phyloP scores from a whole-genome alignment of 2,329 filamentous ascomycete genomes.

The Hypoxylon sp. region DNA sequence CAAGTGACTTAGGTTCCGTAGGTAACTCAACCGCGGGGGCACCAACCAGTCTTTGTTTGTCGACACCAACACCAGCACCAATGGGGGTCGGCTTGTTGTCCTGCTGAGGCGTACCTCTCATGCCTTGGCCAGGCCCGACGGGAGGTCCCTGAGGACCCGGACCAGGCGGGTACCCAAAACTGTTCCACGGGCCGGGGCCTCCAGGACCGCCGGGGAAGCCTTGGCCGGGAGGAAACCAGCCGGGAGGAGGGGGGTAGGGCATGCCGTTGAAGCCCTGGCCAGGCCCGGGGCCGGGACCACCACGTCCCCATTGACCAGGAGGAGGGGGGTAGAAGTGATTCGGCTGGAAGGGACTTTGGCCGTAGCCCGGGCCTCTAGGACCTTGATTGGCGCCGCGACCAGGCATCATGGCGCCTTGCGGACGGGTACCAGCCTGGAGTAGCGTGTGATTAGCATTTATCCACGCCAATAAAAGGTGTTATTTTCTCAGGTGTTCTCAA shows the following conservation, averaged over 20 bases:
- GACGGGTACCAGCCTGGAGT: constrained; percentile 55
- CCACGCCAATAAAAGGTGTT: background rate
- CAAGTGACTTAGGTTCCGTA: constrained; percentile 65
- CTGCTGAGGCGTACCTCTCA: constrained; percentile 52
- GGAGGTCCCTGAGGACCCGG: constrained; percentile 60
- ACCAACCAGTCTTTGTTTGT: constrained; percentile 60
- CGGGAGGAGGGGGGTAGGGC: constrained; percentile 81
- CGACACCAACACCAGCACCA: constrained; percentile 61
- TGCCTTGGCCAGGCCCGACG: constrained; percentile 48
- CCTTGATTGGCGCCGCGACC: constrained; percentile 38
- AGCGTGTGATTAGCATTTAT: constrained; percentile 43
- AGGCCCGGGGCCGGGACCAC: constrained; percentile 61
- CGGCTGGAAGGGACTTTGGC: constrained; percentile 58
- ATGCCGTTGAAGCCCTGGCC: constrained; percentile 75
- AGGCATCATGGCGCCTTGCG: constrained; percentile 46
- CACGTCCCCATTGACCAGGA: constrained; percentile 66
- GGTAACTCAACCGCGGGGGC: constrained; percentile 61
- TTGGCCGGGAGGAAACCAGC: constrained; percentile 83
- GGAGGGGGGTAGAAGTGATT: constrained; percentile 65
- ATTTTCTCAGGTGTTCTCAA: constrained; percentile 4
- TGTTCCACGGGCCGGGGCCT: constrained; percentile 70
- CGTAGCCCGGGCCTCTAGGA: constrained; percentile 56
- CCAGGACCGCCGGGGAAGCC: constrained; percentile 68
- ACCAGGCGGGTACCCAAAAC: constrained; percentile 72
- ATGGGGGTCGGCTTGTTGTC: constrained; percentile 64